phyloP scores from a whole-genome alignment of 2,329 filamentous ascomycete genomes.

The Hymenoscyphus occultus region DNA sequence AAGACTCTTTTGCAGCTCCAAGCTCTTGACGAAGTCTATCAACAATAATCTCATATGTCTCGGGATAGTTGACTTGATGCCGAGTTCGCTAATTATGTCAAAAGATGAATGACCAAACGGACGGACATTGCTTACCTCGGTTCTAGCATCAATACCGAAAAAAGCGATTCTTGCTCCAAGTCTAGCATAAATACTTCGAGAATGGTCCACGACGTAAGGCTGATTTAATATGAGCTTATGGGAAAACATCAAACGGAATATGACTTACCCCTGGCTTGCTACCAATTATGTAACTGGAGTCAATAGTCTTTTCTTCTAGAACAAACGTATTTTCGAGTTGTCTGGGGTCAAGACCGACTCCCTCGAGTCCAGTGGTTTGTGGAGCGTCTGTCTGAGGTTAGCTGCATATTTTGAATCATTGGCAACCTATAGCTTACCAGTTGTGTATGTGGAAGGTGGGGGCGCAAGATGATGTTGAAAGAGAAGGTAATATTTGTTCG shows the following conservation, averaged over 20 bases:
- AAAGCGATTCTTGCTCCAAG: slow-evolving; percentile 82
- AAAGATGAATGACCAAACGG: slow-evolving; percentile 32
- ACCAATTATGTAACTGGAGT: slow-evolving; percentile 66
- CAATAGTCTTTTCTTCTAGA: slow-evolving; percentile 53
- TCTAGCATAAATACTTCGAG: slow-evolving; percentile 80
- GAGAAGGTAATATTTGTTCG: slow-evolving; percentile 97
- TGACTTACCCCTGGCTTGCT: slow-evolving; percentile 50
- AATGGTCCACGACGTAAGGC: slow-evolving; percentile 86
- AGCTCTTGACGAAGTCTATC: slow-evolving; percentile 85
- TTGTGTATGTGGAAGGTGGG: slow-evolving; percentile 80
- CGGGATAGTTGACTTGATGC: slow-evolving; percentile 91
- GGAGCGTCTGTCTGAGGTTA: slow-evolving; percentile 38
- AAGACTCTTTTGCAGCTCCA: slow-evolving; percentile 71
- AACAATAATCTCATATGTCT: slow-evolving; percentile 84
- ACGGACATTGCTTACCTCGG: slow-evolving; percentile 51
- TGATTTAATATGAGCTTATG: slow-evolving; percentile 18
- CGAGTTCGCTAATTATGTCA: slow-evolving; percentile 60
- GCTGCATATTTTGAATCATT: not conserved
- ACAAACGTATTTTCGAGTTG: slow-evolving; percentile 78
- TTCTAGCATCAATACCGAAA: slow-evolving; percentile 86
- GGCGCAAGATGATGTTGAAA: slow-evolving; percentile 94
- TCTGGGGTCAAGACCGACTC: slow-evolving; percentile 58
- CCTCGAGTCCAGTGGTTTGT: slow-evolving; percentile 60
- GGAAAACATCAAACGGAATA: not conserved
- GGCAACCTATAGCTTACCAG: slow-evolving; percentile 50